phyloP scores from a whole-genome alignment of 768 basidiomycete genomes.

The Kwoniella pini region DNA sequence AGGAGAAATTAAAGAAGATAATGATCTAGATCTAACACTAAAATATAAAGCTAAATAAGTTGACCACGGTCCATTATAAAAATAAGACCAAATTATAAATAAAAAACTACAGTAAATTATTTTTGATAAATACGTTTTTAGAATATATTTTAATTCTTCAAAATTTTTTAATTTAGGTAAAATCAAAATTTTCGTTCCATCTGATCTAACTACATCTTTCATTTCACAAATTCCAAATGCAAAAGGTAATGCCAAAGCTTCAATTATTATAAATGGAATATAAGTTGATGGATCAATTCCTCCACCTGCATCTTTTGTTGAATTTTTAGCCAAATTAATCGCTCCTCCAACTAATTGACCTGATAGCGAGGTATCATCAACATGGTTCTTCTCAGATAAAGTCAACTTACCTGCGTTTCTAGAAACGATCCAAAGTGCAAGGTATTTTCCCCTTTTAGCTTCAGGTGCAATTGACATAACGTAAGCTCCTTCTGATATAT shows the following conservation, averaged over 20 bases:
- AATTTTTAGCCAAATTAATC: constrained; percentile 20
- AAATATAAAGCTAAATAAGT: constrained; percentile 39
- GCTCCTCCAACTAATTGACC: constrained; percentile 25
- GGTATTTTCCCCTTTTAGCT: constrained; percentile 24
- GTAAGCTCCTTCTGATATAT: constrained; percentile 23
- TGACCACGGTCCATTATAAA: constrained; percentile 22
- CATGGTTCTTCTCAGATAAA: no score
- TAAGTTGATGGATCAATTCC: constrained; percentile 11
- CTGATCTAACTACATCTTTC: constrained; percentile 21
- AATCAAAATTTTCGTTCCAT: constrained; percentile 22
- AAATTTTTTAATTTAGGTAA: constrained; percentile 12
- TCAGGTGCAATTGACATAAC: constrained; percentile 25
- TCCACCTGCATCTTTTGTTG: neutral
- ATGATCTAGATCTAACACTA: constrained; percentile 29
- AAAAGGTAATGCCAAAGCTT: constrained; percentile 12
- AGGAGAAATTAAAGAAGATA: constrained; percentile 41
- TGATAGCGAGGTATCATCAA: neutral
- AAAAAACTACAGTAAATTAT: neutral
- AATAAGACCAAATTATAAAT: constrained; percentile 15
- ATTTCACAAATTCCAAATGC: constrained; percentile 7
- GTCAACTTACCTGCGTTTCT: constrained; percentile 17
- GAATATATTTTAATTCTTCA: constrained; percentile 19
- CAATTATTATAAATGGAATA: constrained; percentile 16
- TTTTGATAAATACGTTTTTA: constrained; percentile 5
- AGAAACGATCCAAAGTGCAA: constrained; percentile 25